Evolutionary conservation across 1,284 basidiomycete species (phyloP), one percentile per base, ranked within the genome.

Genomic region (Cryptococcus jaspeensis): DNA sequence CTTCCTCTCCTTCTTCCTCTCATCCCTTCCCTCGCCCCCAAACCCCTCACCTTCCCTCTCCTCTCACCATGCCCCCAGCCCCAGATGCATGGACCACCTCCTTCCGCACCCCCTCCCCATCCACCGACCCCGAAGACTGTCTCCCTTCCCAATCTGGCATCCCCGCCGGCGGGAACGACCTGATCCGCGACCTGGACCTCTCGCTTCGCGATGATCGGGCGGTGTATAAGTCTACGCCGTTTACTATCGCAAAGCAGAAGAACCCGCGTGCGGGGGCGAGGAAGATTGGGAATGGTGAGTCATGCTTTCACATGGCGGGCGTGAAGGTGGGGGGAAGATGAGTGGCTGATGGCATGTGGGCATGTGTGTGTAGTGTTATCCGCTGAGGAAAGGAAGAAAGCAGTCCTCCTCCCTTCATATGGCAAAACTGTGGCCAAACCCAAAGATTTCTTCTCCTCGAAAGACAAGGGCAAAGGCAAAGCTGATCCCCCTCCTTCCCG

Each of bases 51-150:
- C 4, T 5, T 32, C 28, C 9, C 28, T 5, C 28, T 32, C 28
- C 28, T 5, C 28, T 9, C 28, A 32, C 28, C 28, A 32, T 32
- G 28, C 28, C 28, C 28, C 28, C 28, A 4, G 9, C 28, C 9
- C 9, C 28, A 32, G 28, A 32, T 5, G 37, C 50, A n/a, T 57
- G 55, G 55, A n/a, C 39, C 9, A 32, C 50, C 37, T 38, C 23
- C n/a, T 54, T 61, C 40, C 56, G 55, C 37, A 42, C 53, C 8
- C 53, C 53, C 6, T 60, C 58, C 25, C 50, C 50, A 13, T 28
- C 25, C 32, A 39, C 43, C 5, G 43, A 36, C 12, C 25, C 20
- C 13, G 41, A 48, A 23, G 23, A 13, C 13, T 18, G 15, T 35
- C 55, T 41, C 7, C 35, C 39, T 23, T n/a, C 38, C 13, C 40